Percentiles rank a stretch among this genome's conserved stretches.
phyloP scores from a whole-genome alignment of 306 rosid genomes.

The Potentilla sterilis region DNA sequence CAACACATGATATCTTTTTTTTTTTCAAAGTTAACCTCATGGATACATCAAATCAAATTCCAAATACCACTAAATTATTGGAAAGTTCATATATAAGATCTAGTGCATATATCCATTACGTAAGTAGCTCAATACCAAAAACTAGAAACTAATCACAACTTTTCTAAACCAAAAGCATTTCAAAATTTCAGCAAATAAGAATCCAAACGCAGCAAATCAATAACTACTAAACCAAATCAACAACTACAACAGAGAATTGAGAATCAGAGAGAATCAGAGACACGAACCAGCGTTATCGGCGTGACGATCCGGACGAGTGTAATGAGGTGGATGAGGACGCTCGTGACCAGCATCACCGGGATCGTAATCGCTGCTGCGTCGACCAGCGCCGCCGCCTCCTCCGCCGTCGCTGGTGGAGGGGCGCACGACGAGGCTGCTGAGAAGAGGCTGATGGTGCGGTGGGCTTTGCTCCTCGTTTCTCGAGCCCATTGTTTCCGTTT shows the following conservation, averaged over 20 bases:
- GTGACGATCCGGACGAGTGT: slow-evolving; percentile 46
- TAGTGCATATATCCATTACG: not conserved
- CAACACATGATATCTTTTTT: not conserved
- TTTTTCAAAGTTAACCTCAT: not conserved
- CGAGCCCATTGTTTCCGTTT: slow-evolving; percentile 35
- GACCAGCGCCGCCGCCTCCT: slow-evolving; percentile 32
- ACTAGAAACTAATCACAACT: not conserved
- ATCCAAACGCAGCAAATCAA: not conserved
- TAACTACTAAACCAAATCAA: not conserved
- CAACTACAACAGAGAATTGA: not conserved
- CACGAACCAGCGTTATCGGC: slow-evolving; percentile 45
- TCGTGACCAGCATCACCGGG: slow-evolving; percentile 51
- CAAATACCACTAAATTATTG: not conserved
- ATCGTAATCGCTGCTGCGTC: slow-evolving; percentile 50
- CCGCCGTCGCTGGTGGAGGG: slow-evolving; percentile 48
- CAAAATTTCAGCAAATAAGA: not conserved
- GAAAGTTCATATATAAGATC: not conserved
- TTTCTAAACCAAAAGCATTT: not conserved
- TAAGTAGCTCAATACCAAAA: not conserved
- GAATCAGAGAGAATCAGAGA: slow-evolving; percentile 5
- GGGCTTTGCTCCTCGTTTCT: slow-evolving; percentile 47
- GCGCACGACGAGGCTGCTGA: slow-evolving; percentile 61
- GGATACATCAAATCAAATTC: not conserved
- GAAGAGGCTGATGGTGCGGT: slow-evolving; percentile 48
- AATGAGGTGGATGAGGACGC: slow-evolving; percentile 28